These are phyloP conservation scores for Metarhizium anisopliae DNA, from an alignment of 2,329 filamentous ascomycete species.

Conservation along the genomic window DNA sequence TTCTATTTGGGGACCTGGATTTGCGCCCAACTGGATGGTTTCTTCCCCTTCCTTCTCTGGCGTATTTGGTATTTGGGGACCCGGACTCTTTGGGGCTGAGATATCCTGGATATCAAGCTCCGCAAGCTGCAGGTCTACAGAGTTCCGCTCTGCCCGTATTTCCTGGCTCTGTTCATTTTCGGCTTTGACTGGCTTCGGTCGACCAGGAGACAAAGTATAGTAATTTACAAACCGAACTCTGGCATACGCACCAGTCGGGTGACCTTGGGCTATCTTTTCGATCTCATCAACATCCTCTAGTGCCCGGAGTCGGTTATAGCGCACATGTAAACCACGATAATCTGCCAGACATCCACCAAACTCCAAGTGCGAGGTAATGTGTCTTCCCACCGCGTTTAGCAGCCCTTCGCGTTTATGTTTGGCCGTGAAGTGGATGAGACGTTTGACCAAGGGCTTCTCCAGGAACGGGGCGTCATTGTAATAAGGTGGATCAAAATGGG, in stretches of 20 bases:
- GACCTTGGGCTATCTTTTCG: slow-evolving; percentile 13
- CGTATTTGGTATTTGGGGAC: slow-evolving; percentile 10
- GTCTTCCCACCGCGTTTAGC: slow-evolving; percentile 58
- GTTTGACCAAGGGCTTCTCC: slow-evolving; percentile 60
- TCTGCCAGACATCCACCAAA: slow-evolving; percentile 77
- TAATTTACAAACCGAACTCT: slow-evolving; percentile 80
- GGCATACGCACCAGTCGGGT: slow-evolving; percentile 20
- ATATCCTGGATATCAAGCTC: neutral
- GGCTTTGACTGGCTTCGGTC: slow-evolving; percentile 38
- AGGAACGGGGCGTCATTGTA: slow-evolving; percentile 63
- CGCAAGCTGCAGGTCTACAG: neutral
- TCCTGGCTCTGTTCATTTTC: neutral
- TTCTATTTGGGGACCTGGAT: neutral
- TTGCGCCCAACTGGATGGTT: neutral
- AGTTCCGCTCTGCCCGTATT: neutral
- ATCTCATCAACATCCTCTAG: slow-evolving; percentile 63
- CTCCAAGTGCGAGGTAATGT: slow-evolving; percentile 73
- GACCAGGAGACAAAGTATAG: slow-evolving; percentile 76
- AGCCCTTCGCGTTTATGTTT: slow-evolving; percentile 70
- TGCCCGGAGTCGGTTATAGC: slow-evolving; percentile 61
- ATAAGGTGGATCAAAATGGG: slow-evolving; percentile 69
- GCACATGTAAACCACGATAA: slow-evolving; percentile 55
- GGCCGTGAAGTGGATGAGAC: slow-evolving; percentile 65
- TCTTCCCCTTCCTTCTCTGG: neutral
- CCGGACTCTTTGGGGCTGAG: neutral